phyloP scores from a whole-genome alignment of 1,139 yeast genomes.

The Hanseniaspora gamundiae region DNA sequence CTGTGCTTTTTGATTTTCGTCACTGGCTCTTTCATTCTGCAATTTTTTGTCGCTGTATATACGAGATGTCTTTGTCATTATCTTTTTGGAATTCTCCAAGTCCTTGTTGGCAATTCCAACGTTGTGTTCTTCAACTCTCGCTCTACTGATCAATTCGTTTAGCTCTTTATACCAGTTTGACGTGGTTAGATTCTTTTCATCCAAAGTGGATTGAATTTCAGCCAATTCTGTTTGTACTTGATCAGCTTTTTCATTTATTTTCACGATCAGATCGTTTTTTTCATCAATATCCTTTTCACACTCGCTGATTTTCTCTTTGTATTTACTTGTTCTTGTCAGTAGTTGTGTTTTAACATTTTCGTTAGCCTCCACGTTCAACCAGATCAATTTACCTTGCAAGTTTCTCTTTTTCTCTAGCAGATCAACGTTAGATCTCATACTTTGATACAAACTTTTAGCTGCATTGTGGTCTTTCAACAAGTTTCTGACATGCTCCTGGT shows the following conservation, averaged over 20 bases:
- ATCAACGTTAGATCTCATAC: slow-evolving; percentile 23
- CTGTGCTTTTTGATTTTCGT: slow-evolving; percentile 17
- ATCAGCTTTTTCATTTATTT: slow-evolving; percentile 18
- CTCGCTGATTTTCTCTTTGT: slow-evolving; percentile 18
- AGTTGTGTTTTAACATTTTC: slow-evolving; percentile 16
- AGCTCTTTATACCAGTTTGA: neutral
- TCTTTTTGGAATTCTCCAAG: neutral
- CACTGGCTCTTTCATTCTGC: slow-evolving; percentile 16
- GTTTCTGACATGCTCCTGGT: slow-evolving; percentile 18
- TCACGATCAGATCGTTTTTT: slow-evolving; percentile 18
- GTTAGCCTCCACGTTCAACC: slow-evolving; percentile 36
- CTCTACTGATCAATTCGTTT: neutral
- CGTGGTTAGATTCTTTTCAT: neutral
- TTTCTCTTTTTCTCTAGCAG: slow-evolving; percentile 34
- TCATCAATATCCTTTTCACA: slow-evolving; percentile 12
- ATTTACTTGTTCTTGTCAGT: slow-evolving; percentile 16
- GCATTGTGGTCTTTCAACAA: slow-evolving; percentile 24
- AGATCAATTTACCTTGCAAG: slow-evolving; percentile 50
- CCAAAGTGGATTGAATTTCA: neutral
- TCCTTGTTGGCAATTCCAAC: neutral
- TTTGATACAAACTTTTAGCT: slow-evolving; percentile 24
- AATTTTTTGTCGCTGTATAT: slow-evolving; percentile 11
- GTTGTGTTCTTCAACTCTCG: neutral
- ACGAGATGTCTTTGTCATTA: neutral
- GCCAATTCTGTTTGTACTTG: slow-evolving; percentile 10